phyloP scores from a whole-genome alignment of 768 basidiomycete species.

The Amanita rimosa region DNA sequence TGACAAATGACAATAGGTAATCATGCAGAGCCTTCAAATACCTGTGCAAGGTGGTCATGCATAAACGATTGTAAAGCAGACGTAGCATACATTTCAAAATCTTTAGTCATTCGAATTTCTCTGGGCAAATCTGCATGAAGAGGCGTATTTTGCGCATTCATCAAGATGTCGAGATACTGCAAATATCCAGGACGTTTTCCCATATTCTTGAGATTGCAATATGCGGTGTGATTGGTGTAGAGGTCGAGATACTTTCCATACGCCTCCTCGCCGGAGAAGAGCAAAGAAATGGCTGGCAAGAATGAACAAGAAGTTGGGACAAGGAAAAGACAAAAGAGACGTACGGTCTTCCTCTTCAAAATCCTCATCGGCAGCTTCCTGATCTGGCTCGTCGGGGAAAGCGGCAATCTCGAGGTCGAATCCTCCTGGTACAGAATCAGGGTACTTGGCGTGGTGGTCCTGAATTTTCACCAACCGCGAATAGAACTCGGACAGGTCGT shows the following conservation, averaged over 20 bases:
- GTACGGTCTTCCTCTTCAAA: constrained; percentile 81
- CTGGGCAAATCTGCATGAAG: constrained; percentile 63
- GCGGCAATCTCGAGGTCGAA: constrained; percentile 78
- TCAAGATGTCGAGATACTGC: constrained; percentile 85
- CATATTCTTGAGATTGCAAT: constrained; percentile 82
- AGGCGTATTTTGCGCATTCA: constrained; percentile 45
- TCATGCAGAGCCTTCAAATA: constrained; percentile 77
- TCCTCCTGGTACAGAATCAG: constrained; percentile 71
- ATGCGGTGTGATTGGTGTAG: constrained; percentile 78
- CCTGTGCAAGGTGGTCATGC: constrained; percentile 24
- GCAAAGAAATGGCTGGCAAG: constrained; percentile 53
- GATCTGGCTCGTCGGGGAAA: constrained; percentile 67
- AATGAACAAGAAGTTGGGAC: constrained; percentile 5
- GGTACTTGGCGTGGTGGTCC: constrained; percentile 94
- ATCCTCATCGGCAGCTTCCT: constrained; percentile 59
- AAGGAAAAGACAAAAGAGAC: constrained; percentile 19
- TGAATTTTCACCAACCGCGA: constrained; percentile 91
- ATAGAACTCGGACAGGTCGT: constrained; percentile 91
- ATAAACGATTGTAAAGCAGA: neutral
- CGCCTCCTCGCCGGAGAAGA: constrained; percentile 95
- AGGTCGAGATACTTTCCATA: constrained; percentile 94
- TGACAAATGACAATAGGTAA: constrained; percentile 81
- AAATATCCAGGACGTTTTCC: constrained; percentile 81
- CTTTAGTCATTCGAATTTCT: constrained; percentile 57
- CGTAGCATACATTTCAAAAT: constrained; percentile 62